Evolutionary conservation across 2,329 filamentous ascomycete species (phyloP).

Genomic region (Phoma sp.): DNA sequence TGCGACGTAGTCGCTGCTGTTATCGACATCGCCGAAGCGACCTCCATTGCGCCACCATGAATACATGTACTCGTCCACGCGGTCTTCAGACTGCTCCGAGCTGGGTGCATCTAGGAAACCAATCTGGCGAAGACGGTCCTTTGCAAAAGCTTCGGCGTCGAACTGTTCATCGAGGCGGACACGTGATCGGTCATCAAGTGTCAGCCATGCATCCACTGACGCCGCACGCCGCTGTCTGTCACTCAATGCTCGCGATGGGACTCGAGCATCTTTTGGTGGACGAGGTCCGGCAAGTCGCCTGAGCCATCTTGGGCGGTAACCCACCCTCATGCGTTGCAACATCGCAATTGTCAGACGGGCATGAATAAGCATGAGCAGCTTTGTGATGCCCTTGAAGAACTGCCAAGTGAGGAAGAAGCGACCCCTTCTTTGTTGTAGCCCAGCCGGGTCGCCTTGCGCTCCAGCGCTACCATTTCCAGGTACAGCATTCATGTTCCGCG

Average conservation of each 20-base stretch:
- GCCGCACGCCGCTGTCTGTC: slow-evolving; percentile 11
- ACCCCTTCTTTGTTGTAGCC: slow-evolving; percentile 76
- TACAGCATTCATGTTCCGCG: slow-evolving; percentile 47
- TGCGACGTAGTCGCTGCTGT: slow-evolving; percentile 77
- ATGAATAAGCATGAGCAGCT: slow-evolving; percentile 65
- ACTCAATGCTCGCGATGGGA: not conserved
- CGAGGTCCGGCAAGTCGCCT: slow-evolving; percentile 56
- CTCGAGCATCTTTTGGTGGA: slow-evolving; percentile 28
- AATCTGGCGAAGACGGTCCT: slow-evolving; percentile 61
- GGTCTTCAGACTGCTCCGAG: slow-evolving; percentile 60
- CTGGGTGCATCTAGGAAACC: slow-evolving; percentile 34
- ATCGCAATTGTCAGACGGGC: slow-evolving; percentile 61
- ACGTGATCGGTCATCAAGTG: slow-evolving; percentile 31
- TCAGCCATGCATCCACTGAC: slow-evolving; percentile 30
- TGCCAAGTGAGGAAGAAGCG: slow-evolving; percentile 78
- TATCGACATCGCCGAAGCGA: slow-evolving; percentile 83
- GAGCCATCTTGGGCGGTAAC: slow-evolving; percentile 69
- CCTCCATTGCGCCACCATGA: slow-evolving; percentile 83
- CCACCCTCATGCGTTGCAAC: slow-evolving; percentile 66
- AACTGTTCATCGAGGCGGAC: slow-evolving; percentile 49
- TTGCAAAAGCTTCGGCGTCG: slow-evolving; percentile 82
- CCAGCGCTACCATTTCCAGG: slow-evolving; percentile 34
- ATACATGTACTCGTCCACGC: slow-evolving; percentile 77
- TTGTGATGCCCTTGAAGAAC: slow-evolving; percentile 76
- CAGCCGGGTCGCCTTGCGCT: slow-evolving; percentile 68